Conservation (phyloP, 225 moss, liverwort and hornwort species). For the Marchantia paleacea region DNA sequence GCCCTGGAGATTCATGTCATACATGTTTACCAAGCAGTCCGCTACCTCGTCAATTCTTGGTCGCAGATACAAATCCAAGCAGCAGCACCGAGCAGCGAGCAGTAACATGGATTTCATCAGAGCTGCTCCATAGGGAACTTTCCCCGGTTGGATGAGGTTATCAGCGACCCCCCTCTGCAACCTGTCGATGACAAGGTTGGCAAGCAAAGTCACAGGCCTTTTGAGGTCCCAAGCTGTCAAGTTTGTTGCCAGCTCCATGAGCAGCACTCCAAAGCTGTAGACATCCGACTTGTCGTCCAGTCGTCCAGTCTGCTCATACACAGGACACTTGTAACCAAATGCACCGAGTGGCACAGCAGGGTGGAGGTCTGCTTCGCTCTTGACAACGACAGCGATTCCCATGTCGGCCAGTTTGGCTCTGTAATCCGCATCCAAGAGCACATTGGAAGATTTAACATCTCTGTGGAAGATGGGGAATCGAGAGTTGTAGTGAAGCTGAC, state of each 20-base stretch:
- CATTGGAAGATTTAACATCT: slow-evolving; percentile 74
- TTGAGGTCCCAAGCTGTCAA: slow-evolving; percentile 37
- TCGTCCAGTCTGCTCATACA: slow-evolving; percentile 44
- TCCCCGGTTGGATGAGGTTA: slow-evolving; percentile 35
- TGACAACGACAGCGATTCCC: slow-evolving; percentile 59
- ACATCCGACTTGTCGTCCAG: slow-evolving; percentile 64
- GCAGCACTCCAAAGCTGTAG: slow-evolving; percentile 75
- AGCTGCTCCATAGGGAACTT: slow-evolving; percentile 20
- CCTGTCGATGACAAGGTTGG: slow-evolving; percentile 31
- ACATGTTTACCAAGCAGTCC: slow-evolving; percentile 16
- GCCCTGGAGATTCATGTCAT: background rate
- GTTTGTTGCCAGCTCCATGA: slow-evolving; percentile 56
- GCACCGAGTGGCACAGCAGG: slow-evolving; percentile 36
- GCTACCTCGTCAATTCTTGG: slow-evolving; percentile 41
- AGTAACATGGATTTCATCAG: slow-evolving; percentile 35
- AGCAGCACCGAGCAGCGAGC: slow-evolving; percentile 33
- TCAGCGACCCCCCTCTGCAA: slow-evolving; percentile 25
- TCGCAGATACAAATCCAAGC: slow-evolving; percentile 22
- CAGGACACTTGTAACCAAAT: slow-evolving; percentile 43
- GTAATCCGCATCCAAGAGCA: slow-evolving; percentile 65
- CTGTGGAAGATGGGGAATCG: slow-evolving; percentile 61
- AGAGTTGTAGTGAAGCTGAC: slow-evolving; percentile 42
- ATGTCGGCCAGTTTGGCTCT: slow-evolving; percentile 74
- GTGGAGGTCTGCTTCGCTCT: slow-evolving; percentile 23
- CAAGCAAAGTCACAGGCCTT: slow-evolving; percentile 29